Evolutionary conservation across 1,139 yeast genomes (phyloP).

Genomic region (Pichia sp.): DNA sequence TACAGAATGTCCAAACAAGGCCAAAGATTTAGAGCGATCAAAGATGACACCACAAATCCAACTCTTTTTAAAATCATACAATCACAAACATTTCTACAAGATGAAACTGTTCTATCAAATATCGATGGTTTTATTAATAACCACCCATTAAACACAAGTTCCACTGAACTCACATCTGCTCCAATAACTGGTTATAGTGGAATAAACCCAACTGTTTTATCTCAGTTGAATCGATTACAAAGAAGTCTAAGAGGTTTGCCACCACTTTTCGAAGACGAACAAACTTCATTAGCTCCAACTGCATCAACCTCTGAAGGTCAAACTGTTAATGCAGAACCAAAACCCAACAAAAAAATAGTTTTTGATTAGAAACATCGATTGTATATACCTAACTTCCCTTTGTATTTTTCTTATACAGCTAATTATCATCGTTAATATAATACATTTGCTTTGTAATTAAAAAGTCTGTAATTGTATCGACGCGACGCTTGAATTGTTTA

Average conservation of each 20-base stretch:
- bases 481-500: neutral
- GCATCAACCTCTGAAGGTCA: neutral
- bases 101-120: constrained; percentile 13
- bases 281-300: constrained; percentile 11
- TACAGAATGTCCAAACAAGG: constrained; percentile 14
- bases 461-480: neutral
- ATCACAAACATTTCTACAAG: constrained; percentile 14
- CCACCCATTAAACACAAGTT: constrained; percentile 4
- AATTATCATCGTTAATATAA: too few relatives aligned
- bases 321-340: neutral
- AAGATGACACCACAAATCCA: constrained; percentile 14
- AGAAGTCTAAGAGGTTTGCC: constrained; percentile 56
- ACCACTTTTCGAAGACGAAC: constrained; percentile 33
- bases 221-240: constrained; percentile 50
- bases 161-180: neutral
- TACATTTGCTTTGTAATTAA: neutral
- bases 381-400: neutral
- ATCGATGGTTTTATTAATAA: constrained; percentile 13
- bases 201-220: constrained; percentile 31
- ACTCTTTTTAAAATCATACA: constrained; percentile 13
- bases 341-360: constrained; percentile 19
- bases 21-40: constrained; percentile 11
- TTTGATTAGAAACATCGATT: too few relatives aligned
- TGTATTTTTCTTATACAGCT: neutral
- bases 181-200: constrained; percentile 20